phyloP scores from a whole-genome alignment of 1,284 basidiomycete genomes.

The Ustilago loliicola region DNA sequence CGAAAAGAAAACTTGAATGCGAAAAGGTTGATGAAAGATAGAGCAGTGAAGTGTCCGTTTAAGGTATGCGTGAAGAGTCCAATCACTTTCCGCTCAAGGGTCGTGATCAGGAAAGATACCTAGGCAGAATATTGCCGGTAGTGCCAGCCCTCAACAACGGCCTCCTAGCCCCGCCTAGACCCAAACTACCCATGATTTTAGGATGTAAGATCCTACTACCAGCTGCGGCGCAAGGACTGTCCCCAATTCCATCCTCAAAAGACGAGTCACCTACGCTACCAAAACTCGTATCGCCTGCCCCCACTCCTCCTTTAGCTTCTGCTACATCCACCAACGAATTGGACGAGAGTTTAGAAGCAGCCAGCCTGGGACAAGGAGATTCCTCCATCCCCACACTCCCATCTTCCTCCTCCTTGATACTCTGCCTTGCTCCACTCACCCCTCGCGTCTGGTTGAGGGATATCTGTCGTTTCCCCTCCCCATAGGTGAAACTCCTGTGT shows the following conservation, averaged over 20 bases:
- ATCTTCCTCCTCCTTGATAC: constrained; percentile 54
- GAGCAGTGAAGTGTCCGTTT: neutral
- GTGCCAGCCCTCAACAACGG: constrained; percentile 48
- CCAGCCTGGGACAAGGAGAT: constrained; percentile 31
- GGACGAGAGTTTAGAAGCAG: neutral
- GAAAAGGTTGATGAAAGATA: neutral
- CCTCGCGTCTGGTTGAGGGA: neutral
- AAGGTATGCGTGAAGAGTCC: no score
- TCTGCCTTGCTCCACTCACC: constrained; percentile 1
- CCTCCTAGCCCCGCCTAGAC: constrained; percentile 17
- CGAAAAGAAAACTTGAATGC: no score
- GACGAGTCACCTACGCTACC: constrained; percentile 63
- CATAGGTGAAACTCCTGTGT: constrained; percentile 66
- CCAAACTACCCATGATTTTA: constrained; percentile 27
- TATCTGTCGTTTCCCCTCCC: constrained; percentile 48
- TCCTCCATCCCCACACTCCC: constrained; percentile 33
- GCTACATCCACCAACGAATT: constrained; percentile 6
- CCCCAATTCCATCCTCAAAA: constrained; percentile 60
- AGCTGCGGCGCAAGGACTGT: constrained; percentile 62
- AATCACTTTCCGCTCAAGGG: no score
- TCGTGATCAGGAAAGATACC: constrained; percentile 11
- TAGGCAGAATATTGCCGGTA: constrained; percentile 39
- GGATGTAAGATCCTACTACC: constrained; percentile 40
- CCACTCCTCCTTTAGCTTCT: no score
- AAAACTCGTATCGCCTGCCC: constrained; percentile 57